Evolutionary conservation across 257 asterid genomes (phyloP).

Genomic region (Solanum tarapatanum): DNA sequence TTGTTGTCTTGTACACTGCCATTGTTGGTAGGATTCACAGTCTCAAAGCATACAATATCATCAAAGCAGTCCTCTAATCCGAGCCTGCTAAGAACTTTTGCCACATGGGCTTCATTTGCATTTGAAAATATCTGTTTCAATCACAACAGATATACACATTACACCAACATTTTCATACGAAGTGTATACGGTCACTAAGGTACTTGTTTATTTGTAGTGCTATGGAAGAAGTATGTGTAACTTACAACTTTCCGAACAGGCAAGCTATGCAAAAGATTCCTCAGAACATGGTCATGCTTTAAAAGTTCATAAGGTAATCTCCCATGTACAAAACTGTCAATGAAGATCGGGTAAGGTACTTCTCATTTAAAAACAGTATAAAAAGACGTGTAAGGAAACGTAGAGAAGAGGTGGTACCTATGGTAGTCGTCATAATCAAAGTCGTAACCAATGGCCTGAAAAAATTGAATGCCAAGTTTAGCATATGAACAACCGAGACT

Average conservation of each 20-base stretch:
- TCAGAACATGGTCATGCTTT: constrained; percentile 54
- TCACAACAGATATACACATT: neutral
- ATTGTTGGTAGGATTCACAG: constrained; percentile 46
- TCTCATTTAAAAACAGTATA: neutral
- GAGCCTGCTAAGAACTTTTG: constrained; percentile 52
- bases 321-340: constrained; percentile 71
- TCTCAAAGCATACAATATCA: constrained; percentile 61
- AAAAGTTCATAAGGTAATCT: constrained; percentile 73
- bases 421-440: constrained; percentile 85
- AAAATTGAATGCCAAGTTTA: neutral
- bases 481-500: neutral
- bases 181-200: neutral
- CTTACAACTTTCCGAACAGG: constrained; percentile 80
- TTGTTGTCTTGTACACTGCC: constrained; percentile 9
- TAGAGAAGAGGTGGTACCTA: constrained; percentile 25
- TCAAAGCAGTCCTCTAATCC: constrained; percentile 86
- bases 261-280: constrained; percentile 49
- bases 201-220: neutral
- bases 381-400: neutral
- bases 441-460: constrained; percentile 66
- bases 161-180: neutral
- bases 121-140: constrained; percentile 75
- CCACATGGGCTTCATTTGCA: constrained; percentile 90
- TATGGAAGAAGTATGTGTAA: neutral
- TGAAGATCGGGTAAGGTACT: neutral